phyloP scores from a whole-genome alignment of 257 asterid genomes.

The Forsythia suspensa region DNA sequence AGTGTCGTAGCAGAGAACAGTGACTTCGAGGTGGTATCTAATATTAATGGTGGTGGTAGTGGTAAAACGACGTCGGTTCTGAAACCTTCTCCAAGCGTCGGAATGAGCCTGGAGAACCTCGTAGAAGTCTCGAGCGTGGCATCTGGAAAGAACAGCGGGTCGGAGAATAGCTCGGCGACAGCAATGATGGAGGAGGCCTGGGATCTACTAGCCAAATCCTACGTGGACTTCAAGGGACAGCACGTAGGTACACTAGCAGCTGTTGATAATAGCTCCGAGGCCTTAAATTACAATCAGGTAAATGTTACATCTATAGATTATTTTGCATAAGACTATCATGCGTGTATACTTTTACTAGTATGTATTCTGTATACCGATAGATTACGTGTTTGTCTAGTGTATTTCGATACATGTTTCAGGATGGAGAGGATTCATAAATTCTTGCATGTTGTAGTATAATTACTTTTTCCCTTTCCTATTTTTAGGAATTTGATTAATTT shows the following conservation, averaged over 20 bases:
- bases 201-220: constrained; percentile 37
- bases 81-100: constrained; percentile 44
- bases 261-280: constrained; percentile 35
- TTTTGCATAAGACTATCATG: too few species aligned
- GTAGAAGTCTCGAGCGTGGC: constrained; percentile 25
- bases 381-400: background rate
- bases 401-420: background rate
- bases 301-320: background rate
- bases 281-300: constrained; percentile 65
- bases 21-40: constrained; percentile 17
- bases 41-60: constrained; percentile 9
- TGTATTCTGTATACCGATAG: background rate
- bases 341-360: background rate
- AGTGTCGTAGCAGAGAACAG: constrained; percentile 17
- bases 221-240: constrained; percentile 37
- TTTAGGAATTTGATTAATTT: background rate
- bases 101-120: constrained; percentile 23
- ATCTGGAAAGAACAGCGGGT: constrained; percentile 16
- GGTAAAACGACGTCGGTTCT: constrained; percentile 30
- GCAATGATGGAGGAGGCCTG: constrained; percentile 62
- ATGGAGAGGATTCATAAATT: background rate
- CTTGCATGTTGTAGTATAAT: background rate
- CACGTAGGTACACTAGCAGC: constrained; percentile 52
- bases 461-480: background rate
- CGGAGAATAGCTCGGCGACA: constrained; percentile 27